Conservation (phyloP, 352 stramenopile genomes). For the Pythium pyrilobum region DNA sequence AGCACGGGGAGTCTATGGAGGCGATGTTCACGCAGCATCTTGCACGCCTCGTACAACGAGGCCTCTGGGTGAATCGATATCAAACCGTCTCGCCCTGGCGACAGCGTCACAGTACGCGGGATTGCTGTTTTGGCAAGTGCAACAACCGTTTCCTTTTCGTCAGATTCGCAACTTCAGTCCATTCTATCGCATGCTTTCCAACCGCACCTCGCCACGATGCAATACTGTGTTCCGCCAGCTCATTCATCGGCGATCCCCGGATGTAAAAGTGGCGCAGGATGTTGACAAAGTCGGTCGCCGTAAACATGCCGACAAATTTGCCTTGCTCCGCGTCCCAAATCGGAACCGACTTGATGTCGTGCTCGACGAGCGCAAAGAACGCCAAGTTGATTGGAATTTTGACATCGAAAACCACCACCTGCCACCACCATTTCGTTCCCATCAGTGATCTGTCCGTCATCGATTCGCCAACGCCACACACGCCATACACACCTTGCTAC, state of each 20-base stretch:
- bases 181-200: too few relatives aligned
- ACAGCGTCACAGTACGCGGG: constrained; percentile 78
- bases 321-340: constrained; percentile 95
- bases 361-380: constrained; percentile 99
- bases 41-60: constrained; percentile 89
- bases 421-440: background rate
- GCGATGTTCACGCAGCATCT: constrained; percentile 76
- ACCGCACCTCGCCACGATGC: constrained; percentile 77
- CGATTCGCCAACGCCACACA: too few relatives aligned
- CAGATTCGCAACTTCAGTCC: too few relatives aligned
- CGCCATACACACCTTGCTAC: constrained; percentile 84
- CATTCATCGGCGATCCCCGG: constrained; percentile 87
- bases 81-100: constrained; percentile 56
- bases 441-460: background rate
- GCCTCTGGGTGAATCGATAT: constrained; percentile 84
- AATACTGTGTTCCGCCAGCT: constrained; percentile 82
- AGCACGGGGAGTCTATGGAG: constrained; percentile 94
- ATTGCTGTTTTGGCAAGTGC: constrained; percentile 44
- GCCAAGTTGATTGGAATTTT: constrained; percentile 98
- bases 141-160: background rate
- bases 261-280: constrained; percentile 94
- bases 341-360: constrained; percentile 97
- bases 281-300: constrained; percentile 98
- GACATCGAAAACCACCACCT: constrained; percentile 97
- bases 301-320: constrained; percentile 97